Percentiles rank a stretch among this genome's conserved stretches.
phyloP scores from a whole-genome alignment of 2,329 filamentous ascomycete species.

The Trichoderma endophyticum region DNA sequence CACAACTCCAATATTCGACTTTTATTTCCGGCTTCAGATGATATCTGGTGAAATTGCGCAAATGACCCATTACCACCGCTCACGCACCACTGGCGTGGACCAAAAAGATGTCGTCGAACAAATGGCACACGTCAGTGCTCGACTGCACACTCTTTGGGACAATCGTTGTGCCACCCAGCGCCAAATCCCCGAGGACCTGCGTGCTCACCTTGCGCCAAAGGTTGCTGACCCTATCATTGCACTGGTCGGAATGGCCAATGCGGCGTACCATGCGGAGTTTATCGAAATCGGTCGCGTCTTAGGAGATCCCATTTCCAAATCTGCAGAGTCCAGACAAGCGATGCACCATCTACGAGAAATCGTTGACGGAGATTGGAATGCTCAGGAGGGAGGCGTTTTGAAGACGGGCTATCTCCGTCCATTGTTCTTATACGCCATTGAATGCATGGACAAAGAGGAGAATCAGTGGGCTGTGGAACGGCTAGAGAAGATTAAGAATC shows the following conservation, averaged over 20 bases:
- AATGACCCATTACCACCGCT: slow-evolving; percentile 26
- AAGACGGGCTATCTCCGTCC: slow-evolving; percentile 25
- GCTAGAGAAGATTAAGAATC: slow-evolving; percentile 19
- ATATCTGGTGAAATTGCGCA: slow-evolving; percentile 23
- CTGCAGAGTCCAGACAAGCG: slow-evolving; percentile 20
- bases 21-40: slow-evolving; percentile 24
- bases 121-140: slow-evolving; percentile 18
- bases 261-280: slow-evolving; percentile 25
- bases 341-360: slow-evolving; percentile 21
- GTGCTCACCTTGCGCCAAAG: slow-evolving; percentile 19
- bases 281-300: slow-evolving; percentile 25
- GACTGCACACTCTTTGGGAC: slow-evolving; percentile 21
- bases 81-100: slow-evolving; percentile 23
- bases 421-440: slow-evolving; percentile 25
- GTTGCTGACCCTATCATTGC: slow-evolving; percentile 20
- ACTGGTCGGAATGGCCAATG: slow-evolving; percentile 23
- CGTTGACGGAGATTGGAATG: slow-evolving; percentile 23
- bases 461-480: slow-evolving; percentile 22
- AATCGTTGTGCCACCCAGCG: slow-evolving; percentile 19
- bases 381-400: background rate
- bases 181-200: slow-evolving; percentile 19
- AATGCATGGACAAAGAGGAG: slow-evolving; percentile 22
- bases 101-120: slow-evolving; percentile 24
- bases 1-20: slow-evolving; percentile 22
- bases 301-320: slow-evolving; percentile 23